Conservation (phyloP, 2,329 filamentous ascomycete genomes). For the Fusarium virguliforme region DNA sequence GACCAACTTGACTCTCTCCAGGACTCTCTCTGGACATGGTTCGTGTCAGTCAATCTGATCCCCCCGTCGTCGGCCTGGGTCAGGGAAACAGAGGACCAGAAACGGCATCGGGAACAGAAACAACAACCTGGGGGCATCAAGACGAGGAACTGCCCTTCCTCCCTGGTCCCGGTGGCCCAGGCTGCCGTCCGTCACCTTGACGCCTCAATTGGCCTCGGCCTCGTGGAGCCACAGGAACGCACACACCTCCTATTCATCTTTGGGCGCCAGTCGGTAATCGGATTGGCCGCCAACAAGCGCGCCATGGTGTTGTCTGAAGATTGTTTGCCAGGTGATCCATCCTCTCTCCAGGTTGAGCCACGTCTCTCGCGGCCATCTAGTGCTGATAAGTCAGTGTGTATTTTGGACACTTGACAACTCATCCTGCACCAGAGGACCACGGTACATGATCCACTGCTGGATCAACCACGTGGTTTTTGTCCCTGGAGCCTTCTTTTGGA, state of each 20-base stretch:
- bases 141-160: neutral
- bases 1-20: conserved; percentile 5
- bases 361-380: conserved; percentile 9
- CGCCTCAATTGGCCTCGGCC: conserved; percentile 11
- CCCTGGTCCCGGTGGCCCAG: neutral
- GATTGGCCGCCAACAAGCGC: conserved; percentile 11
- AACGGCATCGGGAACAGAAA: conserved; percentile 24
- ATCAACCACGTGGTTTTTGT: conserved; percentile 10
- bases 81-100: conserved; percentile 23
- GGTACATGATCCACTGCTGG: neutral
- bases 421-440: neutral
- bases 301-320: conserved; percentile 13
- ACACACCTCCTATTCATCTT: conserved; percentile 17
- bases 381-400: conserved; percentile 8
- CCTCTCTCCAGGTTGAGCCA: conserved; percentile 12
- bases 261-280: conserved; percentile 5
- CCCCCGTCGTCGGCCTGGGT: conserved; percentile 11
- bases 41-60: conserved; percentile 28
- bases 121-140: conserved; percentile 14
- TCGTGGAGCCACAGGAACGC: conserved; percentile 6
- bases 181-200: conserved; percentile 6
- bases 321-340: neutral
- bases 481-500: conserved; percentile 1
- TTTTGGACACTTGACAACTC: conserved; percentile 19
- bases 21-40: conserved; percentile 23